These are phyloP conservation scores for Sindora glabra DNA, from an alignment of 306 rosid species.

Conservation along the genomic window DNA sequence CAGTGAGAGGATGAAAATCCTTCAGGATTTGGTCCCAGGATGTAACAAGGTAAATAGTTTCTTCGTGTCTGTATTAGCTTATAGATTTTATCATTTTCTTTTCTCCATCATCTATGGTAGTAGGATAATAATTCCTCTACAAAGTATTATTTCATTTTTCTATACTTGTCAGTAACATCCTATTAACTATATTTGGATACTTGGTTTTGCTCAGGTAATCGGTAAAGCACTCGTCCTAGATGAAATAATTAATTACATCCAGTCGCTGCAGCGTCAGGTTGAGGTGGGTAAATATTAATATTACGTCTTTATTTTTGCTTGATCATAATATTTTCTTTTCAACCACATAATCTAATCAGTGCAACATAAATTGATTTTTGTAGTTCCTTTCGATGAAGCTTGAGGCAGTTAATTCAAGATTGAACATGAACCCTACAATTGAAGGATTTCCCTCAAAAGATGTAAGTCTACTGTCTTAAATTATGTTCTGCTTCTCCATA, in stretches of 20 bases:
- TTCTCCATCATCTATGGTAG: no score
- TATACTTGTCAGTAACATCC: neutral
- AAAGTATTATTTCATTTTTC: neutral
- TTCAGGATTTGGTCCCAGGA: conserved; percentile 94
- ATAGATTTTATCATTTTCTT: neutral
- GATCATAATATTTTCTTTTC: no score
- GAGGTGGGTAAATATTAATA: no score
- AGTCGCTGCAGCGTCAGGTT: no score
- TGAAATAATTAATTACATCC: conserved; percentile 87
- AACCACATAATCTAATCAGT: no score
- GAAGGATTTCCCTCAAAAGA: conserved; percentile 68
- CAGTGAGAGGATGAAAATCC: conserved; percentile 89
- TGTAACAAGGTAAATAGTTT: conserved; percentile 61
- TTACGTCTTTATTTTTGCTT: no score
- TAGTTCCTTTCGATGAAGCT: conserved; percentile 95
- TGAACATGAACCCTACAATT: conserved; percentile 30
- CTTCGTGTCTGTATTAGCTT: neutral
- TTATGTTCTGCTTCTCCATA: neutral
- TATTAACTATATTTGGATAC: no score
- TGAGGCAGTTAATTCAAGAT: conserved; percentile 77
- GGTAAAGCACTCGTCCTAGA: conserved; percentile 96
- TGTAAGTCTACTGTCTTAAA: conserved; percentile 36
- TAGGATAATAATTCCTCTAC: no score
- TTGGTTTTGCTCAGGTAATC: conserved; percentile 52
- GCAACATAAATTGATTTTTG: no score